Conservation (phyloP, 768 basidiomycete genomes). For the Psilocybe azurescens region DNA sequence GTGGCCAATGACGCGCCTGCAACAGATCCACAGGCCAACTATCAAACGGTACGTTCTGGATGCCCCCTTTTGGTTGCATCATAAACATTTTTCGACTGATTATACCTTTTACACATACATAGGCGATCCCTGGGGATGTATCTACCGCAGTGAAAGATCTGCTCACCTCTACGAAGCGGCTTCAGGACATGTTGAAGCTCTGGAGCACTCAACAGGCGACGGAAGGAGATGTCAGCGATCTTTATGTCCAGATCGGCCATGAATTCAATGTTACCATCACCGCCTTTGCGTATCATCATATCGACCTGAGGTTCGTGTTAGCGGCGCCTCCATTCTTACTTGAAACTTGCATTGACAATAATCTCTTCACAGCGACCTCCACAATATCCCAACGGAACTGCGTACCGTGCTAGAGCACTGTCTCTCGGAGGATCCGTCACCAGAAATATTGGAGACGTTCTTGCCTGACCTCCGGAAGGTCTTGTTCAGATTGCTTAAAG, state of each 20-base stretch:
- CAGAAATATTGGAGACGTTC: slow-evolving; percentile 72
- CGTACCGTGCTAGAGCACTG: slow-evolving; percentile 67
- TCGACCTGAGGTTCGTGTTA: slow-evolving; percentile 75
- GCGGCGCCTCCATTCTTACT: background rate
- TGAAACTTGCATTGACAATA: background rate
- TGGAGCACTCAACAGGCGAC: slow-evolving; percentile 69
- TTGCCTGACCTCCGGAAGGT: slow-evolving; percentile 84
- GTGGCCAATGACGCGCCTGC: background rate
- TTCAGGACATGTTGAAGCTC: slow-evolving; percentile 72
- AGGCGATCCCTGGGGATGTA: slow-evolving; percentile 50
- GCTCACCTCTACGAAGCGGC: slow-evolving; percentile 80
- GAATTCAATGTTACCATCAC: slow-evolving; percentile 83
- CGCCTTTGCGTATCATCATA: slow-evolving; percentile 75
- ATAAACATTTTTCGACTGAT: background rate
- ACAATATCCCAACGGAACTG: slow-evolving; percentile 64
- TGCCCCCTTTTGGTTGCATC: background rate
- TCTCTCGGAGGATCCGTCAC: slow-evolving; percentile 79
- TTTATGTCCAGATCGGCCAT: slow-evolving; percentile 88
- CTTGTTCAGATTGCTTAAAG: slow-evolving; percentile 82
- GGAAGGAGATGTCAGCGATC: slow-evolving; percentile 82
- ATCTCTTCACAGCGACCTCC: slow-evolving; percentile 56
- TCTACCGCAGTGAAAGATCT: slow-evolving; percentile 67
- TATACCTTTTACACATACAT: background rate
- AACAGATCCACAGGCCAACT: background rate
- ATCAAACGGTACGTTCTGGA: background rate